Evolutionary conservation across 108 stramenopile species (phyloP).

Genomic region (Nannochloropsis granulata): DNA sequence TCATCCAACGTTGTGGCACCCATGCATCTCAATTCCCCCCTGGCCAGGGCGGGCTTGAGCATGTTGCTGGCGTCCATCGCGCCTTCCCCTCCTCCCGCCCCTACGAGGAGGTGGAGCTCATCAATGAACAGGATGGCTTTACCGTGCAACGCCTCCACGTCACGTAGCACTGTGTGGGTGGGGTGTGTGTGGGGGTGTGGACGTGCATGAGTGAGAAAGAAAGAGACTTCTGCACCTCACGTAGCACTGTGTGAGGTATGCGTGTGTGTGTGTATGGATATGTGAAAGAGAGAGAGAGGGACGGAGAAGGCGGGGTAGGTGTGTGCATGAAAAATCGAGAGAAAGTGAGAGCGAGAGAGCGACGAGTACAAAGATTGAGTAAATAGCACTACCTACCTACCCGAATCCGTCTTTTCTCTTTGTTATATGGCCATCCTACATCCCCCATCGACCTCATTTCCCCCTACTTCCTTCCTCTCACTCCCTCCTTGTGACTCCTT

Average conservation of each 20-base stretch:
- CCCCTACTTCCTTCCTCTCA: too few species aligned
- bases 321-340: too few species aligned
- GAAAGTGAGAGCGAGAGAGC: too few species aligned
- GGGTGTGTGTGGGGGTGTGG: too few species aligned
- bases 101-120: conserved; percentile 58
- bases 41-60: conserved; percentile 69
- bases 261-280: too few species aligned
- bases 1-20: conserved; percentile 76
- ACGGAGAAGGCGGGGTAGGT: background rate
- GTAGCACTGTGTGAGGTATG: background rate
- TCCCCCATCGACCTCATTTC: too few species aligned
- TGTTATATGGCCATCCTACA: too few species aligned
- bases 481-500: too few species aligned
- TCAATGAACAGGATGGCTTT: conserved; percentile 58
- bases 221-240: background rate
- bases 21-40: conserved; percentile 62
- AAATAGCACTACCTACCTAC: too few species aligned
- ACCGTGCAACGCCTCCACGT: background rate
- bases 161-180: background rate
- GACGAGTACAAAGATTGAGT: too few species aligned
- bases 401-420: too few species aligned
- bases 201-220: too few species aligned
- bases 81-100: conserved; percentile 66
- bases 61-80: conserved; percentile 73
- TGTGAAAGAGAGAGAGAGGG: background rate